Percentiles rank a stretch among this genome's conserved stretches.
These are phyloP conservation scores for Botryosphaeria dothidea DNA, from an alignment of 2,329 filamentous ascomycete genomes.

Conservation along the genomic window DNA sequence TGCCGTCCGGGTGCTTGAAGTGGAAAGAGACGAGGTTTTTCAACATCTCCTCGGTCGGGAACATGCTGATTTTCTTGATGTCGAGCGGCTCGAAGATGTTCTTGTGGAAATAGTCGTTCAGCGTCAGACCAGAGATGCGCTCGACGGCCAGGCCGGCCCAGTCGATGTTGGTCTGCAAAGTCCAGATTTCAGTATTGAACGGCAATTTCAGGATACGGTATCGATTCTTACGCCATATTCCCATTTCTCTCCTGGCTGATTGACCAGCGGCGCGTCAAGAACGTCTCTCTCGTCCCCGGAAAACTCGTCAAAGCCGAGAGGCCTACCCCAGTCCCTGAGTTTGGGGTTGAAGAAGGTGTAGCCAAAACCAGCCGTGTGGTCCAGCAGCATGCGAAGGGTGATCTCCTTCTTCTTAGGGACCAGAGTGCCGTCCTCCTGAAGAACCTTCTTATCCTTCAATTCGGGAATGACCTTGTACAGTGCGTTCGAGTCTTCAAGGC, in stretches of 20 bases:
- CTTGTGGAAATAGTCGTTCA: slow-evolving; percentile 49
- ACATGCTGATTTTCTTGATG: slow-evolving; percentile 56
- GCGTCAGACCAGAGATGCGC: slow-evolving; percentile 42
- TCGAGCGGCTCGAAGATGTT: slow-evolving; percentile 50
- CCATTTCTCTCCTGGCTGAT: slow-evolving; percentile 65
- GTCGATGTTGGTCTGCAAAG: slow-evolving; percentile 50
- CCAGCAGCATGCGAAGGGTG: slow-evolving; percentile 53
- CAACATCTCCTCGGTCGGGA: slow-evolving; percentile 58
- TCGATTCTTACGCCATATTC: slow-evolving; percentile 50
- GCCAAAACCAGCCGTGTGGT: slow-evolving; percentile 53
- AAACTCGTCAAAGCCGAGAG: slow-evolving; percentile 60
- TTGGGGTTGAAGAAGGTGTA: slow-evolving; percentile 51
- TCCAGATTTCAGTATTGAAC: too few species aligned
- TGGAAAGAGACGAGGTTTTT: slow-evolving; percentile 60
- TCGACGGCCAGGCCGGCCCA: slow-evolving; percentile 53
- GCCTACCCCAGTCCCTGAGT: slow-evolving; percentile 45
- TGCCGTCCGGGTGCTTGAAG: slow-evolving; percentile 47
- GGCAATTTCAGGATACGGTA: too few species aligned
- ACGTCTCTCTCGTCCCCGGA: slow-evolving; percentile 56
- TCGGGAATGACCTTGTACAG: slow-evolving; percentile 36
- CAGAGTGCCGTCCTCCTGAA: slow-evolving; percentile 35
- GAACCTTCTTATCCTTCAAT: slow-evolving; percentile 44
- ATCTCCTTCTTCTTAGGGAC: slow-evolving; percentile 45
- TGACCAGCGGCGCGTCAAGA: slow-evolving; percentile 54
- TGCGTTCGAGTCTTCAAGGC: slow-evolving; percentile 35